A percentile compares a stretch with the other conserved stretches of the same genome.
These are phyloP conservation scores for Acanthamoeba royreba DNA, from an alignment of 208 protist genomes.

Conservation along the genomic window DNA sequence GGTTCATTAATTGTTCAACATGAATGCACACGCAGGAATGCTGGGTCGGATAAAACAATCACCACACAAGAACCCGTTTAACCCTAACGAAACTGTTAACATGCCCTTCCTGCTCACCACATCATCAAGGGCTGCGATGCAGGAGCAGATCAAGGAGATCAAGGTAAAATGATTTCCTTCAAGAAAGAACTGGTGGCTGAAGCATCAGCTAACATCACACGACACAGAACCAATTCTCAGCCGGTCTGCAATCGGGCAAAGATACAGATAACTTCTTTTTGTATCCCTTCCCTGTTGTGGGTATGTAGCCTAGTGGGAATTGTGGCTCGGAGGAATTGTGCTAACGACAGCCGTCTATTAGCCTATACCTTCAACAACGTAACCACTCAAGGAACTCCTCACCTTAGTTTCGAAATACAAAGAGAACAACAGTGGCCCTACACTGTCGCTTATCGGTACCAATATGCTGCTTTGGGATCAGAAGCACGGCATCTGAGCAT, in stretches of 20 bases:
- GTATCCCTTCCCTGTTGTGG: neutral
- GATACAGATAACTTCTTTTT: neutral
- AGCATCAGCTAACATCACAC: neutral
- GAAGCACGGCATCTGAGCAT: neutral
- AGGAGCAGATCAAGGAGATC: neutral
- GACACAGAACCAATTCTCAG: neutral
- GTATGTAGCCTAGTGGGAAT: neutral
- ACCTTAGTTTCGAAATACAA: neutral
- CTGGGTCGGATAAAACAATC: neutral
- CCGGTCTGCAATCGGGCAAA: neutral
- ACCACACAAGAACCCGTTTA: neutral
- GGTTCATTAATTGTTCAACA: neutral
- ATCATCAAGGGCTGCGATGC: neutral
- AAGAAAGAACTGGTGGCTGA: neutral
- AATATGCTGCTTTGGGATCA: too few species aligned
- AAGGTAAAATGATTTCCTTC: neutral
- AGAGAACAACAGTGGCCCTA: constrained; percentile 6
- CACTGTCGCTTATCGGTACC: neutral
- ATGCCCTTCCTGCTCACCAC: neutral
- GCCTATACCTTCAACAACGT: neutral
- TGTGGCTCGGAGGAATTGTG: neutral
- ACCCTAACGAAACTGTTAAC: neutral
- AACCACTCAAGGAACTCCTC: neutral
- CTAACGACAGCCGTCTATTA: neutral
- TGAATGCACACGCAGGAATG: neutral